A percentile compares a stretch with the other conserved stretches of the same genome.
Evolutionary conservation across 2,329 filamentous ascomycete genomes (phyloP).

Genomic region (Diaporthe sp.): DNA sequence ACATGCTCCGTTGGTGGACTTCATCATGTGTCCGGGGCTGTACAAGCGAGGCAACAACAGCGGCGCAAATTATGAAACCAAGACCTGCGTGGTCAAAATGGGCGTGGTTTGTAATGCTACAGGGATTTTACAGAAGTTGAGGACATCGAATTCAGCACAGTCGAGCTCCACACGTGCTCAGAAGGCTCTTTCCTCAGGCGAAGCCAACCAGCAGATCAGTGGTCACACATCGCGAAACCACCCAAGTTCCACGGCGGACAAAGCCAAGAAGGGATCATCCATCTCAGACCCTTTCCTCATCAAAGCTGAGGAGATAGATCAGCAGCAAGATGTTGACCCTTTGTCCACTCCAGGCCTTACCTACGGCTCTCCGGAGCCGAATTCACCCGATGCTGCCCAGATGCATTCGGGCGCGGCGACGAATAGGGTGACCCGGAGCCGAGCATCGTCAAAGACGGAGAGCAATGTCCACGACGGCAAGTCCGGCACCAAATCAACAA

Average conservation of each 20-base stretch:
- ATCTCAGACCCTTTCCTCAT: neutral
- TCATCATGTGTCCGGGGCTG: constrained; percentile 23
- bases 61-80: neutral
- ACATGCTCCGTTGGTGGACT: neutral
- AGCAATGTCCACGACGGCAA: no score
- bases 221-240: neutral
- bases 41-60: constrained; percentile 29
- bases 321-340: fast-evolving
- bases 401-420: neutral
- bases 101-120: constrained; percentile 13
- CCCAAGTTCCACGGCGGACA: no score
- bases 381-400: neutral
- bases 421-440: neutral
- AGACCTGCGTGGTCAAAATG: constrained; percentile 4
- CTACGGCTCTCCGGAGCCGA: neutral
- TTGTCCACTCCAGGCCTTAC: neutral
- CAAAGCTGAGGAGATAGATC: neutral
- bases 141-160: fast-evolving
- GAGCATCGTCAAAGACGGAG: fast-evolving
- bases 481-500: neutral
- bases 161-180: neutral
- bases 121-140: neutral
- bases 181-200: fast-evolving
- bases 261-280: neutral
- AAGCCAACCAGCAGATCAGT: neutral